Conservation (phyloP, 306 rosid species). For the Vigna angularis region DNA sequence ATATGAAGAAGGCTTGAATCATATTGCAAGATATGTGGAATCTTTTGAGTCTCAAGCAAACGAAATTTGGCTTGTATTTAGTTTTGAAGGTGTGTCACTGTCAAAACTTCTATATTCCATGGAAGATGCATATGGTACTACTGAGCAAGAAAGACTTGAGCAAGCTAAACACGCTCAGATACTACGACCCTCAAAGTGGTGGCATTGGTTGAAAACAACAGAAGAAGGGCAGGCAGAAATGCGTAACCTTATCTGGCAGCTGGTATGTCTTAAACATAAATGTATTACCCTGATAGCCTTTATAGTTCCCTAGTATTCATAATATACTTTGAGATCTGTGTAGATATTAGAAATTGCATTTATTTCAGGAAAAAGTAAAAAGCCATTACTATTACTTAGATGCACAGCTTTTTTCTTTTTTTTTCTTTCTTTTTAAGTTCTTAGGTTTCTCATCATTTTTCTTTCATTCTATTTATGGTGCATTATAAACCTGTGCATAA, state of each 20-base stretch:
- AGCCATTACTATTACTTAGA: neutral
- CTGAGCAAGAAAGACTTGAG: slow-evolving; percentile 60
- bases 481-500: slow-evolving; percentile 12
- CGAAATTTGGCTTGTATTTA: slow-evolving; percentile 97
- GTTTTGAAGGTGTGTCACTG: slow-evolving; percentile 78
- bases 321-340: slow-evolving; percentile 20
- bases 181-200: slow-evolving; percentile 89
- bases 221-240: slow-evolving; percentile 88
- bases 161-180: slow-evolving; percentile 66
- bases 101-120: slow-evolving; percentile 83
- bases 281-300: slow-evolving; percentile 16
- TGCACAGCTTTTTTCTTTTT: neutral
- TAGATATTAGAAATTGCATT: slow-evolving; percentile 3
- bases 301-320: slow-evolving; percentile 31
- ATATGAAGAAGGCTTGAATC: slow-evolving; percentile 88
- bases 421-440: neutral
- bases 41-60: slow-evolving; percentile 88
- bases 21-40: slow-evolving; percentile 94
- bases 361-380: neutral
- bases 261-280: slow-evolving; percentile 63
- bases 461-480: slow-evolving; percentile 10
- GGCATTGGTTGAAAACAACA: slow-evolving; percentile 97
- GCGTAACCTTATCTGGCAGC: slow-evolving; percentile 87
- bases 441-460: neutral
- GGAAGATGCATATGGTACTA: slow-evolving; percentile 57